Percentiles rank a stretch among this genome's conserved stretches.
Evolutionary conservation across 331 rosid species (phyloP).

Genomic region (Ulmus americana): DNA sequence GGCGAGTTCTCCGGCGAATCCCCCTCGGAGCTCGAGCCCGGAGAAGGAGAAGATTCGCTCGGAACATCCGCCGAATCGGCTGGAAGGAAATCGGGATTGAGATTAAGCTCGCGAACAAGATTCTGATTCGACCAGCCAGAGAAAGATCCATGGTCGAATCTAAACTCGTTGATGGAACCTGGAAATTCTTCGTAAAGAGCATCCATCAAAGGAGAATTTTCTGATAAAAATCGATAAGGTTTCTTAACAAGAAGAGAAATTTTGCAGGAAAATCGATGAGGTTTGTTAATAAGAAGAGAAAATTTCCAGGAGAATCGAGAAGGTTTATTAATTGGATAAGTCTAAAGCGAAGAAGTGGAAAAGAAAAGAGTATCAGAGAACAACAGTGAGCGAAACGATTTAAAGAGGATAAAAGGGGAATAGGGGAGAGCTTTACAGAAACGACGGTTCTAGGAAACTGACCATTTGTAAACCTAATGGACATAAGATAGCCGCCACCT

Average conservation of each 20-base stretch:
- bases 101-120: background rate
- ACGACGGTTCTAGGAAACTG: conserved; percentile 7
- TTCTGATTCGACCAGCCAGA: conserved; percentile 8
- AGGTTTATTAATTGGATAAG: background rate
- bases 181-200: conserved; percentile 31
- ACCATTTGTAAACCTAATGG: background rate
- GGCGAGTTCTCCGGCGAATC: conserved; percentile 36
- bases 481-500: conserved; percentile 13
- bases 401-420: background rate
- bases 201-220: conserved; percentile 10
- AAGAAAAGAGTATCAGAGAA: background rate
- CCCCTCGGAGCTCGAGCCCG: conserved; percentile 32
- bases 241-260: too few relatives aligned
- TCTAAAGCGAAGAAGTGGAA: background rate
- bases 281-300: too few relatives aligned
- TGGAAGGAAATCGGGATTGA: background rate
- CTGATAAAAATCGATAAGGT: too few relatives aligned
- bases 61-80: conserved; percentile 15
- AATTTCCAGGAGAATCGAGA: too few relatives aligned
- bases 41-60: conserved; percentile 34
- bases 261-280: too few relatives aligned
- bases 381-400: background rate
- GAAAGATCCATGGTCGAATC: conserved; percentile 27
- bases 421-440: background rate
- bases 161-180: conserved; percentile 26